These are phyloP conservation scores for Opeltia flavorubescens DNA, from an alignment of 495 filamentous ascomycete species.

Conservation along the genomic window DNA sequence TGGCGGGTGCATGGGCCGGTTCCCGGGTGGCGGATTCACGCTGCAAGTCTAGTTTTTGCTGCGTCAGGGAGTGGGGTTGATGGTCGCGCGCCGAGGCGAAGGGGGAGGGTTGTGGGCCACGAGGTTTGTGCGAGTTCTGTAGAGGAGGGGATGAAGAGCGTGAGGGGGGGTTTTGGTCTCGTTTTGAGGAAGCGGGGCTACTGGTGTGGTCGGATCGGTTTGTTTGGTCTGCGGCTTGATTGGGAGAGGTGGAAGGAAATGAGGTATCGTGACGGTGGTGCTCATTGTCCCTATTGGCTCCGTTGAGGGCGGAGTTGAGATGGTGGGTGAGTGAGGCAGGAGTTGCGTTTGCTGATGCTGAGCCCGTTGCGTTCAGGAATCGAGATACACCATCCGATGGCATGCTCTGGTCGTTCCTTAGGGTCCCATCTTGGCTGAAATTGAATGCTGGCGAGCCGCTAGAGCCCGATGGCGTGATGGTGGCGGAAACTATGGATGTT, in stretches of 20 bases:
- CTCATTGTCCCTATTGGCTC: not conserved
- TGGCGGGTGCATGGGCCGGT: slow-evolving; percentile 1
- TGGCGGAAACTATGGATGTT: slow-evolving; percentile 12
- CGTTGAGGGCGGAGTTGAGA: slow-evolving; percentile 9
- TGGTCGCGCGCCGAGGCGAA: slow-evolving; percentile 15
- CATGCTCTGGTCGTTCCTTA: slow-evolving; percentile 10
- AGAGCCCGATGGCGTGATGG: slow-evolving; percentile 10
- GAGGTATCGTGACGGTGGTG: slow-evolving; percentile 1
- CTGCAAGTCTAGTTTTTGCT: slow-evolving; percentile 16
- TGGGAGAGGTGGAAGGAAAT: not conserved
- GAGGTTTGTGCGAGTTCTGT: not conserved
- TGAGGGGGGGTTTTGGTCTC: not conserved
- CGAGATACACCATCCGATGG: slow-evolving; percentile 16
- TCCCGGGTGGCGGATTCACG: slow-evolving; percentile 12
- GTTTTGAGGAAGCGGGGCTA: slow-evolving; percentile 1
- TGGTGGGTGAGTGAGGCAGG: slow-evolving; percentile 12
- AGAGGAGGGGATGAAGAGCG: slow-evolving; percentile 1
- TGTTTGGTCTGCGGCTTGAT: not conserved
- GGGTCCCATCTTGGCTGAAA: slow-evolving; percentile 8
- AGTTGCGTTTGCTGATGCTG: slow-evolving; percentile 11
- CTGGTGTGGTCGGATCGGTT: not conserved
- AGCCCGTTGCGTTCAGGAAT: slow-evolving; percentile 9
- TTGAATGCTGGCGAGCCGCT: slow-evolving; percentile 10
- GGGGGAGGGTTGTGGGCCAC: slow-evolving; percentile 2
- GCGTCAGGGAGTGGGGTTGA: slow-evolving; percentile 13